phyloP scores from a whole-genome alignment of 495 filamentous ascomycete genomes.

The Alectoria sarmentosa region DNA sequence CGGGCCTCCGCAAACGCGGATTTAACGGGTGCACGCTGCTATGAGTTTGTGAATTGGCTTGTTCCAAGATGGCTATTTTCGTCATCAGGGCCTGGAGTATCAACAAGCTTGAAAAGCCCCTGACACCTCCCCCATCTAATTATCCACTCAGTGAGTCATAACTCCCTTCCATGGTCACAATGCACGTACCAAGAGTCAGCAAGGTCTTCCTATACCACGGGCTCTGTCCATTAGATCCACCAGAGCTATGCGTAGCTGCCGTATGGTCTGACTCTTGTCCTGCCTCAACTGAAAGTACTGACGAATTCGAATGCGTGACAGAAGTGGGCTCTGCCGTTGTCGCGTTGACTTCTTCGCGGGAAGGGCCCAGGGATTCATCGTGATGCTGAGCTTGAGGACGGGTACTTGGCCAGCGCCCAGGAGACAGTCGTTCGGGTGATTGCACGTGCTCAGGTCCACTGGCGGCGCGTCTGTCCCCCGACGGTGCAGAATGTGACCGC shows the following conservation, averaged over 20 bases:
- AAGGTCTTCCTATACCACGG: constrained; percentile 10
- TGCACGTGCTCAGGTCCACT: neutral
- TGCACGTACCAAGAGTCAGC: constrained; percentile 10
- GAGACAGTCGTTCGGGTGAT: neutral
- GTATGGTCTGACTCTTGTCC: neutral
- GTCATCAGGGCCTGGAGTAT: constrained; percentile 28
- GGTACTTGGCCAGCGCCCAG: neutral
- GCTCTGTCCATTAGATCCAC: neutral
- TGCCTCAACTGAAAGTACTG: neutral
- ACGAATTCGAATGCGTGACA: neutral
- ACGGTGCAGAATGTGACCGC: neutral
- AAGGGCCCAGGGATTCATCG: neutral
- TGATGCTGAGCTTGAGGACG: neutral
- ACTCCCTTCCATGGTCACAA: too few species aligned
- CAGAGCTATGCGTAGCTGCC: neutral
- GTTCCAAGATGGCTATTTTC: constrained; percentile 13
- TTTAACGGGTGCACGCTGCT: constrained; percentile 10
- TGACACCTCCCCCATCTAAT: constrained; percentile 29
- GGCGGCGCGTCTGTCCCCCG: neutral
- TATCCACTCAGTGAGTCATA: neutral
- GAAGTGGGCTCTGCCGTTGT: neutral
- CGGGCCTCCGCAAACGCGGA: neutral
- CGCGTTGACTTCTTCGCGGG: neutral
- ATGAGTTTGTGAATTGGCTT: neutral
- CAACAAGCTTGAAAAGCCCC: constrained; percentile 29